phyloP scores from a whole-genome alignment of 441 rosid genomes.

The Erysimum pusillum region DNA sequence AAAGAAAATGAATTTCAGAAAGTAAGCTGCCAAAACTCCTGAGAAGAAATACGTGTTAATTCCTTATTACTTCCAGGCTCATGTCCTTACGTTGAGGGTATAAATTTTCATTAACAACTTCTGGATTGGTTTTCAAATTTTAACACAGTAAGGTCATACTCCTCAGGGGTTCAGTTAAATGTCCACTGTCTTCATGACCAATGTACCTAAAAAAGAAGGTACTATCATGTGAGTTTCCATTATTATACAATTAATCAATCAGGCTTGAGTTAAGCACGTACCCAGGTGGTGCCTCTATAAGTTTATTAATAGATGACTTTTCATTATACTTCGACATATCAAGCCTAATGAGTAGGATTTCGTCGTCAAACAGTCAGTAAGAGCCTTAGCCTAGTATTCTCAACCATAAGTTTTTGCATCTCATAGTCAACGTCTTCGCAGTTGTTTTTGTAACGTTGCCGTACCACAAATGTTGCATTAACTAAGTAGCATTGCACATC shows the following conservation, averaged over 20 bases:
- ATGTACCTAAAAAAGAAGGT: slow-evolving; percentile 55
- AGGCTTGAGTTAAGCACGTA: slow-evolving; percentile 36
- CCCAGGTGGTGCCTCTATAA: slow-evolving; percentile 68
- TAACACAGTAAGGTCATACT: slow-evolving; percentile 20
- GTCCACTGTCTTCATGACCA: slow-evolving; percentile 95
- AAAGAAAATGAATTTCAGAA: too few relatives aligned
- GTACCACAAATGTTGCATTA: too few relatives aligned
- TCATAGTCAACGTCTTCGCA: too few relatives aligned
- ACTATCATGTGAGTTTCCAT: not conserved
- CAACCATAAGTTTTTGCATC: too few relatives aligned
- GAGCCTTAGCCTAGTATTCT: slow-evolving; percentile 46
- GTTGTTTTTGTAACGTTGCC: too few relatives aligned
- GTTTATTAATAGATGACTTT: slow-evolving; percentile 56
- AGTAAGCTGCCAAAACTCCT: too few relatives aligned
- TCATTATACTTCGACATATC: slow-evolving; percentile 95
- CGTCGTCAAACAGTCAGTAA: slow-evolving; percentile 92
- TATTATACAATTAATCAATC: not conserved
- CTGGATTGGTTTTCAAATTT: too few relatives aligned
- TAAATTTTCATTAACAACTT: too few relatives aligned
- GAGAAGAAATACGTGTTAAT: too few relatives aligned
- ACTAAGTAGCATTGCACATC: too few relatives aligned
- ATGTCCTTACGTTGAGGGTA: too few relatives aligned
- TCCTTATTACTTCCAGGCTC: too few relatives aligned
- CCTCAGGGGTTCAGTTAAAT: slow-evolving; percentile 84
- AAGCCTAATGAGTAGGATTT: slow-evolving; percentile 73